Conservation (phyloP, 768 basidiomycete genomes). For the Fibroporia radiculosa region DNA sequence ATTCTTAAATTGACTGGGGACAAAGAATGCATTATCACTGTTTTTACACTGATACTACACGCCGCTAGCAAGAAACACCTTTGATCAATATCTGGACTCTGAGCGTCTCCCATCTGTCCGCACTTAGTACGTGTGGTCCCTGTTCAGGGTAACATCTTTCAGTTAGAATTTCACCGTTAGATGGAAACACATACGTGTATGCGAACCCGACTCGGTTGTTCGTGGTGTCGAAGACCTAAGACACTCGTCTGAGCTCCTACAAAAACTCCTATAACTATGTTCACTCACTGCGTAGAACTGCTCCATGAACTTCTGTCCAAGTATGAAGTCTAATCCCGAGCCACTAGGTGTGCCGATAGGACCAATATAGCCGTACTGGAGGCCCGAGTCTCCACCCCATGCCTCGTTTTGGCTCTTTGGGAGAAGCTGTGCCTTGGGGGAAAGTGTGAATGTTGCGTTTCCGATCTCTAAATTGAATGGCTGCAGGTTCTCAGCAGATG, state of each 20-base stretch:
- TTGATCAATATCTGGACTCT: too few relatives aligned
- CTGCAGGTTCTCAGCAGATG: constrained; percentile 39
- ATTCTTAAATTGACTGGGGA: too few relatives aligned
- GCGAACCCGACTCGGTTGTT: constrained; percentile 27
- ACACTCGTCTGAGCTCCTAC: constrained; percentile 35
- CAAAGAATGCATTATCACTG: too few relatives aligned
- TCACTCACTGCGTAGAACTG: constrained; percentile 28
- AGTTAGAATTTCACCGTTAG: background rate
- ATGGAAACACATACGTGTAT: constrained; percentile 19
- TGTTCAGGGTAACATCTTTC: background rate
- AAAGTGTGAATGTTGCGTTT: constrained; percentile 45
- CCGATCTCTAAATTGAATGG: constrained; percentile 46
- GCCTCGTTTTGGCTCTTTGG: constrained; percentile 47
- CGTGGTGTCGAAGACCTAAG: constrained; percentile 30
- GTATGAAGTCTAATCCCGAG: constrained; percentile 58
- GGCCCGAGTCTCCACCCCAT: constrained; percentile 42
- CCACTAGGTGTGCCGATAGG: constrained; percentile 46
- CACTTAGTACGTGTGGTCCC: background rate
- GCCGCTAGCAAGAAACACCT: too few relatives aligned
- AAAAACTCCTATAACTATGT: background rate
- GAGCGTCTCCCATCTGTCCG: too few relatives aligned
- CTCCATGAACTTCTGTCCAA: constrained; percentile 26
- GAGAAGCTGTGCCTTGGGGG: constrained; percentile 63
- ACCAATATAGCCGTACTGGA: constrained; percentile 50
- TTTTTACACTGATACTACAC: too few relatives aligned